Percentiles rank a stretch among this genome's conserved stretches.
Evolutionary conservation across 805 yeast species (phyloP).

Genomic region (Ogataea trehaloabstinens): DNA sequence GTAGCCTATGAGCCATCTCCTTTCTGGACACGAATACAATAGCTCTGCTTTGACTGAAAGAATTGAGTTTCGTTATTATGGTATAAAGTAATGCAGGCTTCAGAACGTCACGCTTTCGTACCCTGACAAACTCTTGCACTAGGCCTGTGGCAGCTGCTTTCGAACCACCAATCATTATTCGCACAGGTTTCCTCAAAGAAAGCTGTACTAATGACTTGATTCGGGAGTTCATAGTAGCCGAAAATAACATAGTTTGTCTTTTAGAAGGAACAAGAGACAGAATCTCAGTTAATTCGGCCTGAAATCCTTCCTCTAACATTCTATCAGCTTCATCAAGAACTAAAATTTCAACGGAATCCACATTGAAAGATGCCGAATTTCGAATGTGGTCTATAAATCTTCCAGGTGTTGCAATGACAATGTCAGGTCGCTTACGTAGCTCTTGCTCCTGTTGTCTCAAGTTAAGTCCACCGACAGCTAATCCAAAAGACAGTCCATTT

Average conservation of each 20-base stretch:
- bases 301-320: slow-evolving; percentile 99
- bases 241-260: slow-evolving; percentile 90
- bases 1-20: slow-evolving; percentile 82
- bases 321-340: slow-evolving; percentile 98
- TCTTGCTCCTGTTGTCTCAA: slow-evolving; percentile 95
- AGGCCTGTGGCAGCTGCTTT: slow-evolving; percentile 90
- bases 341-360: slow-evolving; percentile 86
- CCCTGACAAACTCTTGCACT: slow-evolving; percentile 90
- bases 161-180: slow-evolving; percentile 96
- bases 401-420: slow-evolving; percentile 98
- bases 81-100: slow-evolving; percentile 82
- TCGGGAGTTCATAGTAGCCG: slow-evolving; percentile 97
- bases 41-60: slow-evolving; percentile 58
- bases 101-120: slow-evolving; percentile 80
- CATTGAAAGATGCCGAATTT: slow-evolving; percentile 89
- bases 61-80: slow-evolving; percentile 64
- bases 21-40: slow-evolving; percentile 92
- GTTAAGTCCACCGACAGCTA: slow-evolving; percentile 98
- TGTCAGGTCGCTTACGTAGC: slow-evolving; percentile 87
- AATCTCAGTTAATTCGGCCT: slow-evolving; percentile 88
- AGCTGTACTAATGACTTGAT: slow-evolving; percentile 85
- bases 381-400: slow-evolving; percentile 95
- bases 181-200: slow-evolving; percentile 84
- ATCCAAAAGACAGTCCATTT: slow-evolving; percentile 75
- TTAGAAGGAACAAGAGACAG: slow-evolving; percentile 81